These are phyloP conservation scores for Phaffomyces thermotolerans DNA, from an alignment of 805 yeast genomes.

Conservation along the genomic window DNA sequence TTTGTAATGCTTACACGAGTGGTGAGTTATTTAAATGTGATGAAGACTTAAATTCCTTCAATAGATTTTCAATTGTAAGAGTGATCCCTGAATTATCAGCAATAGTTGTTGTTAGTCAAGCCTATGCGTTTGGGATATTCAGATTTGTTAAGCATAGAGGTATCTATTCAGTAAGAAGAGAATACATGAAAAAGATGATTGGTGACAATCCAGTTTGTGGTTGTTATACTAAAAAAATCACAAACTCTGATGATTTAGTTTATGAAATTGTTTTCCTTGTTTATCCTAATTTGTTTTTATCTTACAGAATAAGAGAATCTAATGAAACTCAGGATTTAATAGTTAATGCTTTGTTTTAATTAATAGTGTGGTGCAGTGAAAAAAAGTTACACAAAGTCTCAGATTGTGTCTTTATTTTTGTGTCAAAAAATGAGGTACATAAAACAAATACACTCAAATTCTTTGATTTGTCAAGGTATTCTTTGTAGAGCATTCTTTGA, in stretches of 20 bases:
- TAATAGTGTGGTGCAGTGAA: too few species aligned
- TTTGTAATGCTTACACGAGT: conserved; percentile 40
- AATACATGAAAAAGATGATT: conserved; percentile 10
- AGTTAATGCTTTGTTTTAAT: background rate
- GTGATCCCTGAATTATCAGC: conserved; percentile 35
- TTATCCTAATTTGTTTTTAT: background rate
- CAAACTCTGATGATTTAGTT: background rate
- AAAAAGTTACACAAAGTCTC: too few species aligned
- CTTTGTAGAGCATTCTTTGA: too few species aligned
- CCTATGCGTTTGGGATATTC: conserved; percentile 36
- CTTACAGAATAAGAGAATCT: background rate
- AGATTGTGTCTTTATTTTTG: too few species aligned
- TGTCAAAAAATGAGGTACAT: too few species aligned
- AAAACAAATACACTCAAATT: too few species aligned
- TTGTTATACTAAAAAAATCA: background rate
- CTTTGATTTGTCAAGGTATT: too few species aligned
- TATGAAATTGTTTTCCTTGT: background rate
- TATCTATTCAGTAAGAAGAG: conserved; percentile 35
- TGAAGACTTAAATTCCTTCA: conserved; percentile 10
- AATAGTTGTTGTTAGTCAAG: conserved; percentile 35
- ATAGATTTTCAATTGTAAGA: conserved; percentile 24
- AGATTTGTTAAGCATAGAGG: conserved; percentile 38
- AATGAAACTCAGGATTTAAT: background rate
- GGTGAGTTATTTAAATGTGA: conserved; percentile 30
- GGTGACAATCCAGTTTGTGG: background rate